Conservation (phyloP, 2,329 filamentous ascomycete genomes). For the Pseudopyricularia cyperi region DNA sequence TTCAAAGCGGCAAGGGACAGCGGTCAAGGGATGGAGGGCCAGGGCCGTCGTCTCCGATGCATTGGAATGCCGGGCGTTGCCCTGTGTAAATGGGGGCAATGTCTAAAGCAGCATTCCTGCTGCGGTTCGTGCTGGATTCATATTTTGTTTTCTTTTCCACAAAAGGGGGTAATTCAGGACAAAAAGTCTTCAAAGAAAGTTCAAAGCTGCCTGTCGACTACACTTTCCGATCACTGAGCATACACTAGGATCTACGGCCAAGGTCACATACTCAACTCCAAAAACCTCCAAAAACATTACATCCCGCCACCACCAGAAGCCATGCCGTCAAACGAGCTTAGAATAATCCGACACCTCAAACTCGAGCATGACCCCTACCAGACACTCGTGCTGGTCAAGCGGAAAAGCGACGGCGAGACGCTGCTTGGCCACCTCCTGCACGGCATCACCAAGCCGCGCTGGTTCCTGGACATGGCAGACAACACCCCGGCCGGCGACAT, state of each 20-base stretch:
- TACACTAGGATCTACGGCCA: not conserved
- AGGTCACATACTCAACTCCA: too few species aligned
- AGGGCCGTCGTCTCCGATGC: not conserved
- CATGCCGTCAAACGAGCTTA: slow-evolving; percentile 1
- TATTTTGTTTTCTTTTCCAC: not conserved
- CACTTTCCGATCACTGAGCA: too few species aligned
- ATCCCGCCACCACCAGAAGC: not conserved
- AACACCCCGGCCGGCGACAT: slow-evolving; percentile 14
- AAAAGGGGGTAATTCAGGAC: not conserved
- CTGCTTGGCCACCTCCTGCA: slow-evolving; percentile 19
- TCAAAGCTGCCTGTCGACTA: too few species aligned
- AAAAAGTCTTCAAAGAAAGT: not conserved
- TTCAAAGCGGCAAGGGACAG: not conserved
- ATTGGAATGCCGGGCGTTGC: not conserved
- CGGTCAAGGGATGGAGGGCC: not conserved
- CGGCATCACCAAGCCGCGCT: slow-evolving; percentile 6
- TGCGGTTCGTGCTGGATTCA: not conserved
- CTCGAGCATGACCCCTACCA: slow-evolving; percentile 4
- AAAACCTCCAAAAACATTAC: not conserved
- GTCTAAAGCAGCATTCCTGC: not conserved
- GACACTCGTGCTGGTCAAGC: slow-evolving; percentile 15
- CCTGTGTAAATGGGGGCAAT: not conserved
- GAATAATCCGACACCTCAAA: slow-evolving; percentile 14
- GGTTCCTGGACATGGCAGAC: slow-evolving; percentile 12
- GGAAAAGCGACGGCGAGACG: slow-evolving; percentile 15